phyloP scores from a whole-genome alignment of 441 rosid genomes.

The Hura crepitans region DNA sequence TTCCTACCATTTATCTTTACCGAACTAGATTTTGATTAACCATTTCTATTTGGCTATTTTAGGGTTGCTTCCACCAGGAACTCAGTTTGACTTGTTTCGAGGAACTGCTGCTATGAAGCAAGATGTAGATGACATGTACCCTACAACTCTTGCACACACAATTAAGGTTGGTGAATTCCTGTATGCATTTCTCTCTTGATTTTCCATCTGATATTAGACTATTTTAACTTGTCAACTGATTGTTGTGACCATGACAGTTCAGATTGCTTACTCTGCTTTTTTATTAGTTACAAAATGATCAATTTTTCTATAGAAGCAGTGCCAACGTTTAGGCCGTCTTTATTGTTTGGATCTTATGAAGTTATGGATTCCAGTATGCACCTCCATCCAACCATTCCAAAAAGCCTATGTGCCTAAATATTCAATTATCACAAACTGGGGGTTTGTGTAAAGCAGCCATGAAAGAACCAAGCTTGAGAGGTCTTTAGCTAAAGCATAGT shows the following conservation, averaged over 20 bases:
- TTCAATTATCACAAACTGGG: background rate
- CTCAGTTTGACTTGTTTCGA: slow-evolving; percentile 97
- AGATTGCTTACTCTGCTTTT: background rate
- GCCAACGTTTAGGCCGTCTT: background rate
- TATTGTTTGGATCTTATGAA: background rate
- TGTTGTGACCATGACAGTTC: background rate
- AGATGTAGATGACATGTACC: slow-evolving; percentile 92
- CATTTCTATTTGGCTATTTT: slow-evolving; percentile 28
- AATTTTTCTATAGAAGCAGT: background rate
- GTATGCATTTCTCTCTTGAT: background rate
- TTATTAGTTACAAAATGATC: background rate
- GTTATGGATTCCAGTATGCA: too few relatives aligned
- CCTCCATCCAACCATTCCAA: background rate
- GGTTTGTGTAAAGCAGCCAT: background rate
- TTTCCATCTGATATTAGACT: background rate
- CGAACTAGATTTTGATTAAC: slow-evolving; percentile 1
- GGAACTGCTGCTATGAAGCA: slow-evolving; percentile 99
- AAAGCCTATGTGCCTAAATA: background rate
- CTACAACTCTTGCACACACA: slow-evolving; percentile 74
- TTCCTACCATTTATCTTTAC: background rate
- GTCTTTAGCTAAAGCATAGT: background rate
- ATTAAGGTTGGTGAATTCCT: slow-evolving; percentile 53
- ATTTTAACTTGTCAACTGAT: background rate
- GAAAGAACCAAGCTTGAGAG: background rate
- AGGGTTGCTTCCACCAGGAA: slow-evolving; percentile 98